A percentile compares a stretch with the other conserved stretches of the same genome.
Evolutionary conservation across 306 rosid genomes (phyloP).

Genomic region (Quercus parvula): DNA sequence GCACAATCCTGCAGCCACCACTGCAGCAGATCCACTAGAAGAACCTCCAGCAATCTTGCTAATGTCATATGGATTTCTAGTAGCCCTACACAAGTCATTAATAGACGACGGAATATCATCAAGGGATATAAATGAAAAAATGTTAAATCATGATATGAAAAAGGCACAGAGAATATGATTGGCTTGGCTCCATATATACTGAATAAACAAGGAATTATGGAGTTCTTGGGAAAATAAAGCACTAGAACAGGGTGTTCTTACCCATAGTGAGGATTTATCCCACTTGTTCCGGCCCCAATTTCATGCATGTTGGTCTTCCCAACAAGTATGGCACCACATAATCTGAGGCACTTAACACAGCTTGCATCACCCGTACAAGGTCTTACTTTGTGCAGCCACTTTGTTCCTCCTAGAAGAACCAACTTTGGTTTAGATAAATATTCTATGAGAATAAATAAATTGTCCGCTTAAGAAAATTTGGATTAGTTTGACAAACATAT

Average conservation of each 20-base stretch:
- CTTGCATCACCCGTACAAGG: constrained; percentile 70
- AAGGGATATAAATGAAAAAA: not conserved
- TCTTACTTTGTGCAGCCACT: constrained; percentile 83
- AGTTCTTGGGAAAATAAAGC: not conserved
- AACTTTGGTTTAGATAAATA: constrained; percentile 1
- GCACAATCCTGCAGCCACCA: constrained; percentile 88
- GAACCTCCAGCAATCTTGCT: constrained; percentile 81
- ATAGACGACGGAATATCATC: not conserved
- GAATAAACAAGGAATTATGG: not conserved
- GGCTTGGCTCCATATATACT: not conserved
- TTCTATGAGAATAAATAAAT: constrained; percentile 12
- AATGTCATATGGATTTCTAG: constrained; percentile 74
- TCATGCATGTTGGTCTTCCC: constrained; percentile 99
- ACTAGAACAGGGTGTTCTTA: constrained; percentile 17
- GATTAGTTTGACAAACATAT: not conserved
- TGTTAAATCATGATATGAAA: no score
- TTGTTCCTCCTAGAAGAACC: constrained; percentile 70
- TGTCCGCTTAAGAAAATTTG: not conserved
- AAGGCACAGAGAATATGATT: not conserved
- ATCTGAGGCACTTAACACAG: constrained; percentile 70
- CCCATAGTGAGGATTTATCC: constrained; percentile 95
- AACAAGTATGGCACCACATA: constrained; percentile 76
- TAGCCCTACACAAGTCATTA: constrained; percentile 40
- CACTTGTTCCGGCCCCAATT: constrained; percentile 95
- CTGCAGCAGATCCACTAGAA: constrained; percentile 95